phyloP scores from a whole-genome alignment of 345 rosid genomes.

The Ricinus communis region DNA sequence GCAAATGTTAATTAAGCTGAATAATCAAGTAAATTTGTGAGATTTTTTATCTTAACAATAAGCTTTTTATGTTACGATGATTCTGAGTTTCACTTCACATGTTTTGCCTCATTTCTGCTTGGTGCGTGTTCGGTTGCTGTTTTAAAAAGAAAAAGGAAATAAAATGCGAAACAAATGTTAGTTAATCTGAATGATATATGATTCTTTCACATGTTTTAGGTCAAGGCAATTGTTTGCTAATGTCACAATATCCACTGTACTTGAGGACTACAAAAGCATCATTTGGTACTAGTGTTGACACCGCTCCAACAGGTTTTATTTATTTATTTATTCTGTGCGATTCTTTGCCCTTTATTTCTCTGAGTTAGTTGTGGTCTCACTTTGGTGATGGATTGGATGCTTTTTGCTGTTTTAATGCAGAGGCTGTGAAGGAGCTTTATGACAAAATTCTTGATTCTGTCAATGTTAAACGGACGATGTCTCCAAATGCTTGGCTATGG shows the following conservation, averaged over 20 bases:
- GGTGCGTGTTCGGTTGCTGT: neutral
- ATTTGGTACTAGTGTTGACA: slow-evolving; percentile 37
- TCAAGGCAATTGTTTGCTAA: slow-evolving; percentile 26
- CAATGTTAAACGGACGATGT: slow-evolving; percentile 58
- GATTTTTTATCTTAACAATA: no score
- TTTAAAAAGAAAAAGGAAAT: neutral
- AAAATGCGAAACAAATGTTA: neutral
- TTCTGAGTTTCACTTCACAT: no score
- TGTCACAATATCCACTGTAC: slow-evolving; percentile 9
- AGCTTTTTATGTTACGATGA: no score
- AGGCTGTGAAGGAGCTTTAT: slow-evolving; percentile 65
- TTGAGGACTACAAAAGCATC: slow-evolving; percentile 25
- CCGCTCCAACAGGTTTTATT: slow-evolving; percentile 49
- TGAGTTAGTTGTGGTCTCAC: neutral
- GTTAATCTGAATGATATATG: neutral
- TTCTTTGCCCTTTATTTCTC: neutral
- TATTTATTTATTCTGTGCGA: slow-evolving; percentile 4
- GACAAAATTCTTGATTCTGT: slow-evolving; percentile 62
- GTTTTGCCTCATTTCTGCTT: no score
- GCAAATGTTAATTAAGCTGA: neutral
- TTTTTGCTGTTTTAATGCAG: slow-evolving; percentile 37
- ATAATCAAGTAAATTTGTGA: neutral
- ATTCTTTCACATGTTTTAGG: slow-evolving; percentile 14
- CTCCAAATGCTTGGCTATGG: slow-evolving; percentile 87
- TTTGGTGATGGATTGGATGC: no score